These are phyloP conservation scores for Ceratobasidium sp. DNA, from an alignment of 1,284 basidiomycete genomes.

Conservation along the genomic window DNA sequence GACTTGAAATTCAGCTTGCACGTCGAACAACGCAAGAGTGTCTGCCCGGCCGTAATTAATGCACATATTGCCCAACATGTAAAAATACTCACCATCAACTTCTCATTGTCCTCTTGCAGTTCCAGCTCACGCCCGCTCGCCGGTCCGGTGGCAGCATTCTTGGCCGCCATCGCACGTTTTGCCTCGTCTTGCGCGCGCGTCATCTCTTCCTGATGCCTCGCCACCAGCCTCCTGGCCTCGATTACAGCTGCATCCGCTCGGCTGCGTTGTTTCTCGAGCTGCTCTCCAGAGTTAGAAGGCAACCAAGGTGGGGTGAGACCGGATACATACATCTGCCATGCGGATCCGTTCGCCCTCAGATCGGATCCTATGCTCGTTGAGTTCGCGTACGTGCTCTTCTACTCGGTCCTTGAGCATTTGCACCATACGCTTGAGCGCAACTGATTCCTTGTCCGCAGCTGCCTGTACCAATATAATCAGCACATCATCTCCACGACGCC, in stretches of 20 bases:
- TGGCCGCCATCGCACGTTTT: slow-evolving; percentile 62
- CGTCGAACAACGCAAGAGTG: slow-evolving; percentile 91
- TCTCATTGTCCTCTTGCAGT: slow-evolving; percentile 55
- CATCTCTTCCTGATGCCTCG: slow-evolving; percentile 64
- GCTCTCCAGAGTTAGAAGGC: slow-evolving; percentile 50
- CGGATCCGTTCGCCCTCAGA: slow-evolving; percentile 61
- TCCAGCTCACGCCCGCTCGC: slow-evolving; percentile 47
- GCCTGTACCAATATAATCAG: neutral
- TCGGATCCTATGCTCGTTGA: slow-evolving; percentile 57
- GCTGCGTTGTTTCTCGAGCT: slow-evolving; percentile 53
- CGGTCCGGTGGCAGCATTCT: slow-evolving; percentile 45
- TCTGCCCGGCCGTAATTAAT: slow-evolving; percentile 61
- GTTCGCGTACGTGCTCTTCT: slow-evolving; percentile 46
- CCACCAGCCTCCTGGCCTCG: slow-evolving; percentile 56
- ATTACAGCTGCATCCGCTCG: slow-evolving; percentile 49
- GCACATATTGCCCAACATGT: slow-evolving; percentile 13
- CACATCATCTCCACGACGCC: neutral
- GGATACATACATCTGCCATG: slow-evolving; percentile 54
- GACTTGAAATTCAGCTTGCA: slow-evolving; percentile 89
- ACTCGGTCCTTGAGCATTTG: slow-evolving; percentile 37
- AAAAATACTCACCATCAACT: slow-evolving; percentile 72
- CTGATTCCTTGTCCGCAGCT: slow-evolving; percentile 21
- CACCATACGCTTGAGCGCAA: slow-evolving; percentile 23
- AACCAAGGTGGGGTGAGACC: neutral
- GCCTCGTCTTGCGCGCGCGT: slow-evolving; percentile 66